phyloP scores from a whole-genome alignment of 768 basidiomycete species.

The Dioszegia hungarica region DNA sequence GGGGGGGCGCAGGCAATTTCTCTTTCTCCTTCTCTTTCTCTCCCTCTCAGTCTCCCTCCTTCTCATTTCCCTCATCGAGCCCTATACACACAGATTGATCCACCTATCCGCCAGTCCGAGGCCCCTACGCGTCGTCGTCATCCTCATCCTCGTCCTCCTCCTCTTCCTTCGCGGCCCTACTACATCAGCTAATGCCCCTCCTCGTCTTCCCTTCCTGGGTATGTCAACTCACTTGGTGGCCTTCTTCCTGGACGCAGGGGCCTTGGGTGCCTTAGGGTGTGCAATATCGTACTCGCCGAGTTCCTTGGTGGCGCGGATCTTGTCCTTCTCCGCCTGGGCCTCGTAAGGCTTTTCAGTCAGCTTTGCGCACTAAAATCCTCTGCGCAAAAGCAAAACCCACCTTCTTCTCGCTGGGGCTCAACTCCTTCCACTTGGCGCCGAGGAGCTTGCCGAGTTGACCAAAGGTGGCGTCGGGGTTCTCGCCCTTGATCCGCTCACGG shows the following conservation, averaged over 20 bases:
- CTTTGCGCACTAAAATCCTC: background rate
- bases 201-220: too few species aligned
- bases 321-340: conserved; percentile 80
- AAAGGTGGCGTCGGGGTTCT: conserved; percentile 92
- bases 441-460: conserved; percentile 89
- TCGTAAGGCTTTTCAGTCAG: conserved; percentile 66
- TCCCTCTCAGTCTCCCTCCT: too few species aligned
- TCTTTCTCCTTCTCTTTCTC: too few species aligned
- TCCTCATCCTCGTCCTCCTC: conserved; percentile 24
- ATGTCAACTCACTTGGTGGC: too few species aligned
- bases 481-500: conserved; percentile 89
- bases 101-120: too few species aligned
- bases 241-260: conserved; percentile 17
- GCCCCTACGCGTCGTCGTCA: too few species aligned
- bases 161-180: conserved; percentile 14
- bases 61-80: background rate
- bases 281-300: conserved; percentile 48
- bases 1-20: too few species aligned
- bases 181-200: background rate
- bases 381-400: conserved; percentile 50
- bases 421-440: conserved; percentile 95
- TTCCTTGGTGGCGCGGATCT: conserved; percentile 77
- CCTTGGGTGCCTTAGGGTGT: conserved; percentile 7
- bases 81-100: background rate
- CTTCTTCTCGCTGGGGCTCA: conserved; percentile 86